Evolutionary conservation across 2,329 filamentous ascomycete species (phyloP).

Genomic region (Ilyonectria mors-panacis): DNA sequence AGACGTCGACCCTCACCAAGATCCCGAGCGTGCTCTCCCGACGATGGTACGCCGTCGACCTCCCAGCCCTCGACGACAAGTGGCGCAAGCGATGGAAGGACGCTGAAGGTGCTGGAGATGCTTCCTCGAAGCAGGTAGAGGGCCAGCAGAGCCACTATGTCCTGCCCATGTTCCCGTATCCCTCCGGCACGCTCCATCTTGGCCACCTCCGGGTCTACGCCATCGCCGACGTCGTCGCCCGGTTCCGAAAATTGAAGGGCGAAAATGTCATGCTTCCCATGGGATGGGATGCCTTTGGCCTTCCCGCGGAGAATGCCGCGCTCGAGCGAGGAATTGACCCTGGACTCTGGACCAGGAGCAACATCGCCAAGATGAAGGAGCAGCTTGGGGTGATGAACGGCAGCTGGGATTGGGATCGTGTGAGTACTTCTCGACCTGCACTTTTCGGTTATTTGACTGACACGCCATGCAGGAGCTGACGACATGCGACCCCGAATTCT

Average conservation of each 20-base stretch:
- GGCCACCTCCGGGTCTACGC: conserved; percentile 92
- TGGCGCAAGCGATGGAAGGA: conserved; percentile 65
- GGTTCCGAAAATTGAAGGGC: conserved; percentile 82
- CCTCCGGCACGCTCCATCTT: conserved; percentile 87
- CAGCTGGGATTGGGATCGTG: conserved; percentile 86
- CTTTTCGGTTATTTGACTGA: conserved; percentile 9
- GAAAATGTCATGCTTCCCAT: conserved; percentile 87
- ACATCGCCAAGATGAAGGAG: conserved; percentile 88
- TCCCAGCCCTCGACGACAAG: conserved; percentile 63
- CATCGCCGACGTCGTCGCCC: conserved; percentile 87
- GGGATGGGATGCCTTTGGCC: conserved; percentile 93
- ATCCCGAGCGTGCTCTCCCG: conserved; percentile 32
- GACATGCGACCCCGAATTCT: conserved; percentile 88
- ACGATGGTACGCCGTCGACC: conserved; percentile 61
- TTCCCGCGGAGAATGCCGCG: conserved; percentile 93
- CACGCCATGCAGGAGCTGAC: conserved; percentile 76
- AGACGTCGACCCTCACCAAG: conserved; percentile 28
- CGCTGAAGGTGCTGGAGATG: conserved; percentile 6
- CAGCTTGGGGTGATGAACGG: conserved; percentile 86
- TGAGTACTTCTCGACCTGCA: conserved; percentile 61
- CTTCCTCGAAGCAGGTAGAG: conserved; percentile 35
- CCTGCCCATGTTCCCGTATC: conserved; percentile 94
- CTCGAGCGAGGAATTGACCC: conserved; percentile 86
- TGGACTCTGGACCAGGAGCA: conserved; percentile 82
- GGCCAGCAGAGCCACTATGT: conserved; percentile 72